Evolutionary conservation across 495 filamentous ascomycete species (phyloP).

Genomic region (Saxophila tyrrhenica): DNA sequence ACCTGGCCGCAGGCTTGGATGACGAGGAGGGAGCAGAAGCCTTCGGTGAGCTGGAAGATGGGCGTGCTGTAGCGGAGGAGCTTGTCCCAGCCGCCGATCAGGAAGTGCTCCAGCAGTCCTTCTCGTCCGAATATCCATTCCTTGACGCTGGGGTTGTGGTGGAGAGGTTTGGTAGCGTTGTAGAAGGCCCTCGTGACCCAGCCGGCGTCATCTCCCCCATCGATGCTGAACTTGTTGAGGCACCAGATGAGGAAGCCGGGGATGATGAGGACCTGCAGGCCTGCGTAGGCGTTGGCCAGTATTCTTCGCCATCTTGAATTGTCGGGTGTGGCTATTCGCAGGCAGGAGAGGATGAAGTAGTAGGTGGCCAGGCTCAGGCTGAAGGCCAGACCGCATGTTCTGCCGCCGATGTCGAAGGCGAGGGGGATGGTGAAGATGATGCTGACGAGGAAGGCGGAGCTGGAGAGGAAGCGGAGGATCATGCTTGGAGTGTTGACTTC

Average conservation of each 20-base stretch:
- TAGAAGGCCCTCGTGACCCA: slow-evolving; percentile 77
- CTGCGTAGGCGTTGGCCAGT: slow-evolving; percentile 50
- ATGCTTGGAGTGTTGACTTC: neutral
- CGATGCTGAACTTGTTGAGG: slow-evolving; percentile 84
- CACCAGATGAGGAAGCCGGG: slow-evolving; percentile 86
- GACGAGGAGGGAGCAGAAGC: slow-evolving; percentile 90
- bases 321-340: slow-evolving; percentile 72
- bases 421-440: slow-evolving; percentile 89
- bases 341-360: slow-evolving; percentile 76
- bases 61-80: slow-evolving; percentile 87
- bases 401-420: slow-evolving; percentile 92
- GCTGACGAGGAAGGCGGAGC: slow-evolving; percentile 66
- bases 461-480: slow-evolving; percentile 29
- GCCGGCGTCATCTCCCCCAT: slow-evolving; percentile 53
- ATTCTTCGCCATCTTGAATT: slow-evolving; percentile 60
- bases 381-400: slow-evolving; percentile 85
- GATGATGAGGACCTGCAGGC: slow-evolving; percentile 72
- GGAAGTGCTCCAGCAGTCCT: slow-evolving; percentile 63
- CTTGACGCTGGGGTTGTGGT: slow-evolving; percentile 44
- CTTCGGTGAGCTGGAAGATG: slow-evolving; percentile 85
- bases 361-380: slow-evolving; percentile 75
- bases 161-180: slow-evolving; percentile 42
- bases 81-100: slow-evolving; percentile 82
- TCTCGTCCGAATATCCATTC: slow-evolving; percentile 78
- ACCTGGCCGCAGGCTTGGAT: slow-evolving; percentile 92